Evolutionary conservation across 148 eudicot genomes (phyloP).

Genomic region (Pouteria glomerata): DNA sequence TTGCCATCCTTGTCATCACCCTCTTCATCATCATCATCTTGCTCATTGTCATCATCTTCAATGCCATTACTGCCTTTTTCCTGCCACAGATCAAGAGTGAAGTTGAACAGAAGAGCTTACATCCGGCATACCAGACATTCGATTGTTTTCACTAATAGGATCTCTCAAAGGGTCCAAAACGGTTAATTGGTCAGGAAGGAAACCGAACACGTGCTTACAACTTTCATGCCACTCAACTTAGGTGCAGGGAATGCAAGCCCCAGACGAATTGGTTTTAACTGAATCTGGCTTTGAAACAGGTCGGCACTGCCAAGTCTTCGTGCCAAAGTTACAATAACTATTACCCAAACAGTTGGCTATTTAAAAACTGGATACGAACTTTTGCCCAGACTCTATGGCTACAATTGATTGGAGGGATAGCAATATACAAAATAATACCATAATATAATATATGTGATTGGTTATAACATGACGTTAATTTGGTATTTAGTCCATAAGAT

Average conservation of each 20-base stretch:
- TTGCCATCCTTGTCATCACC: slow-evolving; percentile 36
- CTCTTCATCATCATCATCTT: slow-evolving; percentile 45
- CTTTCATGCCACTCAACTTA: background rate
- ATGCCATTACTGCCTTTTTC: too few relatives aligned
- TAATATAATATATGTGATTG: too few relatives aligned
- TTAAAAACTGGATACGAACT: too few relatives aligned
- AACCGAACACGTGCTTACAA: background rate
- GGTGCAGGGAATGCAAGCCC: background rate
- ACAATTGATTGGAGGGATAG: too few relatives aligned
- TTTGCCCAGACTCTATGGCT: background rate
- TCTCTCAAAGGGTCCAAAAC: background rate
- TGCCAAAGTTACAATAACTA: too few relatives aligned
- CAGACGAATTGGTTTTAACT: too few relatives aligned
- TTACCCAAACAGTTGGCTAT: too few relatives aligned
- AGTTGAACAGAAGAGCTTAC: background rate
- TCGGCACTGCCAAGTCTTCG: too few relatives aligned
- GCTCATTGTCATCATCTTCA: slow-evolving; percentile 28
- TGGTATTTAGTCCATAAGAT: too few relatives aligned
- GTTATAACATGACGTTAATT: too few relatives aligned
- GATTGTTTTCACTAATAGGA: background rate
- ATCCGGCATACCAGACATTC: background rate
- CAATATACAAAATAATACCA: too few relatives aligned
- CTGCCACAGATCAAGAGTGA: slow-evolving; percentile 14
- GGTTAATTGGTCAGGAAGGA: background rate
- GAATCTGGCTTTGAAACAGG: too few relatives aligned